Base-by-base conservation (phyloP, 352 stramenopile genomes). In the Phytopythium helicoides region DNA sequence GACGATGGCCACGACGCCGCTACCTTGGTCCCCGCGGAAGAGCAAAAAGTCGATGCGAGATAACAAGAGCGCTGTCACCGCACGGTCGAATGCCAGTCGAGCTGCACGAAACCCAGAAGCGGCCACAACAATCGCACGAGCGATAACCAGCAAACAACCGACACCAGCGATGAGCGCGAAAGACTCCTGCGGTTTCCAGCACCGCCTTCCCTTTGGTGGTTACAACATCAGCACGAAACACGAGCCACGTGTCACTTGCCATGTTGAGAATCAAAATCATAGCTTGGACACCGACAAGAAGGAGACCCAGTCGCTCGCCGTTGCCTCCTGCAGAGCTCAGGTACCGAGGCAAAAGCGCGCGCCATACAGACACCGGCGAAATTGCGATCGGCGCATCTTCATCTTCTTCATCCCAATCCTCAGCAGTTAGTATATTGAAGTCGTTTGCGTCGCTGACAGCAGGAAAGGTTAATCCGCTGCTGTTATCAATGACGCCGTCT, bases 41-140 rank as follows among this genome's bases (percentile, higher is more conserved):
- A 98, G 92, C 64, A 98, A 98, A 66, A 98, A 98, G 22, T 79
- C 60, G 61, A 98, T 84, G n/a, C 91, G 92, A 15, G 94, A 92
- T 22, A 76, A 63, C 25, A 98, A 64, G 28, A 98, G 87, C 22
- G 84, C 83, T 9, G 73, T 67, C 21, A 89, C 88, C 37, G 98
- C 71, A 34, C 82, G 64, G 49, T 97, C 66, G 62, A 98, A 97
- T 3, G 98, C 63, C 50, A 68, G 64, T 31, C 75, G 69, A 8
- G 81, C 73, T 48, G 71, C 79, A 10, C 71, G 70, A 39, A 94
- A 66, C 28, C 81, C 82, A 14, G 66, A 65, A 38, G 69, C 55
- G 33, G 76, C 83, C 14, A 89, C 75, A 2, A 72, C 71, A 12
- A 89, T 39, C 31, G 82, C 61, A 54, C 85, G 84, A 14, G 76